Percentiles rank a stretch among this genome's conserved stretches.
These are phyloP conservation scores for Leishmania arabica DNA, from an alignment of 208 protist species.

Conservation along the genomic window DNA sequence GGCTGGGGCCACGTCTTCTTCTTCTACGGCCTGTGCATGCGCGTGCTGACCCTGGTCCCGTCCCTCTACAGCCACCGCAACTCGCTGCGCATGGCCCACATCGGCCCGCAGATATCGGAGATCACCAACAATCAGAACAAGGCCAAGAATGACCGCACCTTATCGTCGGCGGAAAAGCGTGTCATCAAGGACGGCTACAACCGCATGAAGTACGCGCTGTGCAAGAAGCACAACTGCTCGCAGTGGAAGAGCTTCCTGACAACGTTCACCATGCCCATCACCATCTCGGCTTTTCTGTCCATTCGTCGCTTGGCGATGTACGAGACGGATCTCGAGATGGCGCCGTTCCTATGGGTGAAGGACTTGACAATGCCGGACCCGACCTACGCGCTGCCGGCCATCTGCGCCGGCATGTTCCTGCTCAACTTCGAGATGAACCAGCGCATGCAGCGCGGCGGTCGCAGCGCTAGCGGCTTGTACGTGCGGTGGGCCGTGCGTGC, in stretches of 20 bases:
- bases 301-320: conserved; percentile 83
- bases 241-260: conserved; percentile 84
- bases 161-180: conserved; percentile 81
- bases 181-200: conserved; percentile 88
- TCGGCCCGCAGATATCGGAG: conserved; percentile 74
- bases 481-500: conserved; percentile 77
- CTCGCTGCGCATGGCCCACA: conserved; percentile 74
- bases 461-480: conserved; percentile 77
- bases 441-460: conserved; percentile 81
- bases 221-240: conserved; percentile 80
- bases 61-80: conserved; percentile 87
- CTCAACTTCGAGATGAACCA: conserved; percentile 91
- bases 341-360: conserved; percentile 81
- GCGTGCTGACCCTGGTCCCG: conserved; percentile 74
- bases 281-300: conserved; percentile 85
- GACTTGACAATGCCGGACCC: conserved; percentile 91
- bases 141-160: conserved; percentile 78
- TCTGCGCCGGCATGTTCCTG: conserved; percentile 86
- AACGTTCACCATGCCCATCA: conserved; percentile 74
- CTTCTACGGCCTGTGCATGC: conserved; percentile 76
- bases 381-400: conserved; percentile 71
- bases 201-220: conserved; percentile 85
- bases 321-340: conserved; percentile 83
- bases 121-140: conserved; percentile 81
- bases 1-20: conserved; percentile 87